Evolutionary conservation across 1,139 yeast species (phyloP).

Genomic region (Lodderomyces elongisporus): DNA sequence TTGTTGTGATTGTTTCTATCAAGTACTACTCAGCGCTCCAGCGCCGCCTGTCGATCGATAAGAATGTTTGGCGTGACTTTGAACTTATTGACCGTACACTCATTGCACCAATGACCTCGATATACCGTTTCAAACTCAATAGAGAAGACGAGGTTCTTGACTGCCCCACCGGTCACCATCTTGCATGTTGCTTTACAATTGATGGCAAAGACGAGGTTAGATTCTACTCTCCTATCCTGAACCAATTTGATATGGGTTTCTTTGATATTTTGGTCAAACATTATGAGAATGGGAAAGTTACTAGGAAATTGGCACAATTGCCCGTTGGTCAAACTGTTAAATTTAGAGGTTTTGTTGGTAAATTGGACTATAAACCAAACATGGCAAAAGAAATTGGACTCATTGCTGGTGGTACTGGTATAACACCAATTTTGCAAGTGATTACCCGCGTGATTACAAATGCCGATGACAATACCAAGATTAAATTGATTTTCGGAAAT

Average conservation of each 20-base stretch:
- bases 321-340: slow-evolving; percentile 61
- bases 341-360: slow-evolving; percentile 76
- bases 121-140: slow-evolving; percentile 63
- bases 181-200: slow-evolving; percentile 54
- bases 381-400: slow-evolving; percentile 59
- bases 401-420: slow-evolving; percentile 82
- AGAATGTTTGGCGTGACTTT: slow-evolving; percentile 55
- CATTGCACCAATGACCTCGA: slow-evolving; percentile 63
- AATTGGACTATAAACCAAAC: slow-evolving; percentile 55
- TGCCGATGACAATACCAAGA: slow-evolving; percentile 57
- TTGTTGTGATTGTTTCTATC: slow-evolving; percentile 40
- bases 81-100: slow-evolving; percentile 70
- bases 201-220: slow-evolving; percentile 61
- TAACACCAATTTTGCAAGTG: slow-evolving; percentile 73
- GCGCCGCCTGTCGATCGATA: slow-evolving; percentile 42
- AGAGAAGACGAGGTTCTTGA: slow-evolving; percentile 57
- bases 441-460: slow-evolving; percentile 60
- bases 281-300: slow-evolving; percentile 63
- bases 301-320: slow-evolving; percentile 58
- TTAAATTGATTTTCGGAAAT: slow-evolving; percentile 63
- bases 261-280: slow-evolving; percentile 73
- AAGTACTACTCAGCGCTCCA: slow-evolving; percentile 48
- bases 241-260: slow-evolving; percentile 64
- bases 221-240: slow-evolving; percentile 71
- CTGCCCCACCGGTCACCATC: slow-evolving; percentile 70